These are phyloP conservation scores for Coemansia sp. DNA, from an alignment of 192 early-diverging fungal genomes.

Conservation along the genomic window DNA sequence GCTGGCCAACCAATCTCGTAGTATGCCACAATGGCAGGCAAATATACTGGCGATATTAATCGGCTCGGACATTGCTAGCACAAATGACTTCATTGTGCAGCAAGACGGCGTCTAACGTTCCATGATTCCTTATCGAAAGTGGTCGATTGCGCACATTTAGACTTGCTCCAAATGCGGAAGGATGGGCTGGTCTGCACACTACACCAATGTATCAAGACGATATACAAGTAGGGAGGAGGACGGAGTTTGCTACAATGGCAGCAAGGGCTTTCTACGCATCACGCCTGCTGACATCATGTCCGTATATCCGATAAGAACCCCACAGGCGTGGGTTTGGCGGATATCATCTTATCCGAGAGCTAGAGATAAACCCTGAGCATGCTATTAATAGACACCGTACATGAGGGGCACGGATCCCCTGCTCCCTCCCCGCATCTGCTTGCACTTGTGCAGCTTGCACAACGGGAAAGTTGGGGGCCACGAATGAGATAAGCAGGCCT, in stretches of 20 bases:
- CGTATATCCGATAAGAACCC: neutral
- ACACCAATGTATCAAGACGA: neutral
- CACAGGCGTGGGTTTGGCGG: neutral
- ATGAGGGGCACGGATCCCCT: neutral
- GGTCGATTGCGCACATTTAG: neutral
- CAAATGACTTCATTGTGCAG: constrained; percentile 3
- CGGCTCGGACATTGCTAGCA: neutral
- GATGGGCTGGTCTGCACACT: neutral
- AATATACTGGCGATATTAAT: neutral
- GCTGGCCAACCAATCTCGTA: neutral
- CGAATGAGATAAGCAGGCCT: neutral
- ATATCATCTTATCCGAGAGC: neutral
- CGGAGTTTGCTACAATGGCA: neutral
- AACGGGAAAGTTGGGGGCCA: constrained; percentile 12
- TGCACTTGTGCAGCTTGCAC: constrained; percentile 2
- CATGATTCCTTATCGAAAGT: neutral
- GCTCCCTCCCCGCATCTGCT: neutral
- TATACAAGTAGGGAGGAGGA: neutral
- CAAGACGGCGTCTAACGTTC: neutral
- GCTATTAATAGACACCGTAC: constrained; percentile 12
- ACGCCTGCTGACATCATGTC: neutral
- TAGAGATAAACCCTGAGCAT: neutral
- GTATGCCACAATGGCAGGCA: neutral
- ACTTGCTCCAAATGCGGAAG: neutral
- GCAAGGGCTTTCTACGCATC: neutral